Conservation (phyloP, 139 green algal genomes). For the Limnomonas spitsbergensis region DNA sequence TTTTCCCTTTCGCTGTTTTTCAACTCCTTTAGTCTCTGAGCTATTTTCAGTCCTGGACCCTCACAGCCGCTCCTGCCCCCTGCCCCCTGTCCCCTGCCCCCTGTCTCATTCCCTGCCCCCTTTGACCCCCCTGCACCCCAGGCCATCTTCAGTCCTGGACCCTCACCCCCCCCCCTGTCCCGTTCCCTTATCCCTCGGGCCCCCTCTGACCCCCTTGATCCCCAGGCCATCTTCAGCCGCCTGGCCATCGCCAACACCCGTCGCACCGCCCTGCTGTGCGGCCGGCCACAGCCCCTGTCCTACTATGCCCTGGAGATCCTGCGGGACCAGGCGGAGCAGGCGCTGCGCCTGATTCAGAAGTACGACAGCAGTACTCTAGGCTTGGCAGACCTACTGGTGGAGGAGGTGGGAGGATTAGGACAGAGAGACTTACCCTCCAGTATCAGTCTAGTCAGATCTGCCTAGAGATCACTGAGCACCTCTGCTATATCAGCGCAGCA, state of each 20-base stretch:
- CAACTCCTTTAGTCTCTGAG: too few relatives aligned
- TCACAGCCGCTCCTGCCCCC: too few relatives aligned
- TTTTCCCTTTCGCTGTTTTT: too few relatives aligned
- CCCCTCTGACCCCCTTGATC: background rate
- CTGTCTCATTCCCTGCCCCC: too few relatives aligned
- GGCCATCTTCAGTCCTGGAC: too few relatives aligned
- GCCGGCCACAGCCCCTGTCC: constrained; percentile 25
- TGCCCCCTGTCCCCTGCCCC: too few relatives aligned
- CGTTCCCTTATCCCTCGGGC: too few relatives aligned
- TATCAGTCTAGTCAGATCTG: constrained; percentile 11
- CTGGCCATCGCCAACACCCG: constrained; percentile 42
- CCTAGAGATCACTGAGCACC: too few relatives aligned
- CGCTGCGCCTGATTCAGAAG: constrained; percentile 35
- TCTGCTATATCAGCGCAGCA: too few relatives aligned
- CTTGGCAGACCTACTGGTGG: constrained; percentile 37
- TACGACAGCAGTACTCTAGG: constrained; percentile 36
- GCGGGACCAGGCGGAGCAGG: constrained; percentile 38
- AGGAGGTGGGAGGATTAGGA: constrained; percentile 24
- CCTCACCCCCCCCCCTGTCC: too few relatives aligned
- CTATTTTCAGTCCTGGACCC: too few relatives aligned
- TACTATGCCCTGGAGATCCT: constrained; percentile 56
- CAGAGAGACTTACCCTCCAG: constrained; percentile 20
- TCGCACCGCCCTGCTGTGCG: constrained; percentile 43
- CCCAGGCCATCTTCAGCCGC: constrained; percentile 33
- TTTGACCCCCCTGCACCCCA: too few relatives aligned